Percentiles rank a stretch among this genome's conserved stretches.
Conservation (phyloP, 768 basidiomycete species). For the Naematelia aurantialba region DNA sequence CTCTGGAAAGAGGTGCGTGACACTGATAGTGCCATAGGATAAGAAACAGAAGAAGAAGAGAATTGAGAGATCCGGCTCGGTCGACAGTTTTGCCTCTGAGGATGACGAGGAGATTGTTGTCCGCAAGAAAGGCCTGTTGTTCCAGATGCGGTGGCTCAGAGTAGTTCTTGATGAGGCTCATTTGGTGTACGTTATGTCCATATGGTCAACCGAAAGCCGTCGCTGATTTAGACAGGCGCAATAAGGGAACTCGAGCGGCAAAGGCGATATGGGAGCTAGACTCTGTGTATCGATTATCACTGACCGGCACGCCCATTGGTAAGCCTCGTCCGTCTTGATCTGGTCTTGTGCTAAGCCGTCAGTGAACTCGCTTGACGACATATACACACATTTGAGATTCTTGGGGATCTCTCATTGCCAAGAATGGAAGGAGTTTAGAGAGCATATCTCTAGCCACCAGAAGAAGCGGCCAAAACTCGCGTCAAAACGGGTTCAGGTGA, state of each 20-base stretch:
- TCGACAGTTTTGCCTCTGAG: slow-evolving; percentile 51
- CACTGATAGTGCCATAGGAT: not conserved
- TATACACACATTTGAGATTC: slow-evolving; percentile 55
- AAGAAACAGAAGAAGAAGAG: slow-evolving; percentile 51
- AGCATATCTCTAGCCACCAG: slow-evolving; percentile 50
- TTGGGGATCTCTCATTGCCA: slow-evolving; percentile 51
- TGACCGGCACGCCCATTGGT: slow-evolving; percentile 61
- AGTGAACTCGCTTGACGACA: slow-evolving; percentile 61
- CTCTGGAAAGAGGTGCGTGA: not conserved
- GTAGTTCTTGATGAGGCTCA: slow-evolving; percentile 68
- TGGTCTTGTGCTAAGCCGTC: not conserved
- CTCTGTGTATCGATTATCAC: slow-evolving; percentile 56
- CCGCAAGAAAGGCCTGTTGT: slow-evolving; percentile 57
- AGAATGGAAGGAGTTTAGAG: slow-evolving; percentile 64
- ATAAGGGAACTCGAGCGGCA: slow-evolving; percentile 38
- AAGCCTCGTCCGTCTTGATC: not conserved
- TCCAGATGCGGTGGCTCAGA: slow-evolving; percentile 63
- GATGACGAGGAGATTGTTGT: slow-evolving; percentile 22
- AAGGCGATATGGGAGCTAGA: slow-evolving; percentile 51
- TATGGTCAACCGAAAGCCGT: not conserved
- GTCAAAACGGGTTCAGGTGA: slow-evolving; percentile 56
- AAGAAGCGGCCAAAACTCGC: slow-evolving; percentile 54
- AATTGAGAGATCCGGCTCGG: slow-evolving; percentile 50
- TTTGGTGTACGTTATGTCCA: not conserved
- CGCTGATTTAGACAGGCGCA: slow-evolving; percentile 50